phyloP scores from a whole-genome alignment of 2,329 filamentous ascomycete genomes.

The Eutypa lata region DNA sequence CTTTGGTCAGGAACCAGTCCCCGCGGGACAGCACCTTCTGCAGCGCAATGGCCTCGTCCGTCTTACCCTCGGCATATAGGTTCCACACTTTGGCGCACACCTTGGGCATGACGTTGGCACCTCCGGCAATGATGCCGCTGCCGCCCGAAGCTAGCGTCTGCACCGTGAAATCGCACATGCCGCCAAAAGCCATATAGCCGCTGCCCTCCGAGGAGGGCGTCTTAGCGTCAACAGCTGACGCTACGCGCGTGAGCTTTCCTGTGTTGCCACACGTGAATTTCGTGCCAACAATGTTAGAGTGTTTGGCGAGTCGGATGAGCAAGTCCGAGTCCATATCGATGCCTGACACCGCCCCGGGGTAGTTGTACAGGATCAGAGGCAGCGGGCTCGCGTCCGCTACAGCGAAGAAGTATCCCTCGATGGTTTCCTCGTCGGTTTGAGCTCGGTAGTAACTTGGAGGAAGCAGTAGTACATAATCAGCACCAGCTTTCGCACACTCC shows the following conservation, averaged over 20 bases:
- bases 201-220: slow-evolving; percentile 58
- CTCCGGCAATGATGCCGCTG: slow-evolving; percentile 80
- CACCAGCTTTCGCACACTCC: slow-evolving; percentile 65
- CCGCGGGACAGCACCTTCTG: slow-evolving; percentile 76
- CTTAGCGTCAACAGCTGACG: slow-evolving; percentile 66
- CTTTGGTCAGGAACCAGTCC: slow-evolving; percentile 81
- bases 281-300: slow-evolving; percentile 81
- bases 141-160: slow-evolving; percentile 78
- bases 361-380: slow-evolving; percentile 86
- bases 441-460: slow-evolving; percentile 81
- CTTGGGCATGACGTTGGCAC: slow-evolving; percentile 83
- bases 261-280: slow-evolving; percentile 94
- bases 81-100: slow-evolving; percentile 76
- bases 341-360: slow-evolving; percentile 80
- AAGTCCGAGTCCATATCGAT: slow-evolving; percentile 90
- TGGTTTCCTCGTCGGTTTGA: slow-evolving; percentile 69
- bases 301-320: slow-evolving; percentile 73
- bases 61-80: slow-evolving; percentile 69
- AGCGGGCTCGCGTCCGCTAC: slow-evolving; percentile 75
- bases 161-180: slow-evolving; percentile 82
- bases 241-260: slow-evolving; percentile 82
- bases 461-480: slow-evolving; percentile 76
- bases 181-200: slow-evolving; percentile 82
- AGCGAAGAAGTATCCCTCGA: slow-evolving; percentile 69
- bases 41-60: slow-evolving; percentile 69